Evolutionary conservation across 2,329 filamentous ascomycete species (phyloP), one percentile per base, ranked within the genome.

Genomic region (Colletotrichum musae): DNA sequence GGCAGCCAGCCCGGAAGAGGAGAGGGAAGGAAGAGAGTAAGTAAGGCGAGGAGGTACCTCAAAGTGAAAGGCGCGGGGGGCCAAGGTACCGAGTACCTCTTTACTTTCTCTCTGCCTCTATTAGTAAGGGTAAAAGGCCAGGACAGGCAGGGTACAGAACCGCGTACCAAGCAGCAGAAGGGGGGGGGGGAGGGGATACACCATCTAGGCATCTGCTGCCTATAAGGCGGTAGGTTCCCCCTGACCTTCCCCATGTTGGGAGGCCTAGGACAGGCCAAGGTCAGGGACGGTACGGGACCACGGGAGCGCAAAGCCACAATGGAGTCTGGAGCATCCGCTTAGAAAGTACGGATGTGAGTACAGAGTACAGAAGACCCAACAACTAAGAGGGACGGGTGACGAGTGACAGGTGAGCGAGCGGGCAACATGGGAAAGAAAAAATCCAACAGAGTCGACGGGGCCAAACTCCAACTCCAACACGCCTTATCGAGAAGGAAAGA

Each of bases 281-380:
- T 10, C 2, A 32, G 28, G 6, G 28, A 32, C 5, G 28, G 28
- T 32, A 32, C 28, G 28, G 28, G 28, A 32, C 28, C 28, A 7
- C 28, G 28, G 28, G 28, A 32, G 28, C 41, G 54, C 64, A 67
- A 63, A 63, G 58, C 64, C 58, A 67, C 64, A 67, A 18, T 47
- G 43, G 16, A 32, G 28, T 13, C 15, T n/a, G 43, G 16, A 32
- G 28, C 43, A 47, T n/a, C 43, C 43, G 43, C 18, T 16, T 6
- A 18, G 21, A 24, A 24, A 4, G 21, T 4, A 18, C 21, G 21
- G 13, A 13, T 47, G n/a, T 16, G 3, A 7, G 43, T 47, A 47
- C 43, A 47, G 18, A 7, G 43, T 47, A 47, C 43, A 47, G 18
- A 7, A 47, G 18, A 21, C n/a, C 48, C 28, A 32, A 32, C 28